Base-by-base conservation (phyloP, 2,329 filamentous ascomycete genomes). In the Cladosporium sp. region DNA sequence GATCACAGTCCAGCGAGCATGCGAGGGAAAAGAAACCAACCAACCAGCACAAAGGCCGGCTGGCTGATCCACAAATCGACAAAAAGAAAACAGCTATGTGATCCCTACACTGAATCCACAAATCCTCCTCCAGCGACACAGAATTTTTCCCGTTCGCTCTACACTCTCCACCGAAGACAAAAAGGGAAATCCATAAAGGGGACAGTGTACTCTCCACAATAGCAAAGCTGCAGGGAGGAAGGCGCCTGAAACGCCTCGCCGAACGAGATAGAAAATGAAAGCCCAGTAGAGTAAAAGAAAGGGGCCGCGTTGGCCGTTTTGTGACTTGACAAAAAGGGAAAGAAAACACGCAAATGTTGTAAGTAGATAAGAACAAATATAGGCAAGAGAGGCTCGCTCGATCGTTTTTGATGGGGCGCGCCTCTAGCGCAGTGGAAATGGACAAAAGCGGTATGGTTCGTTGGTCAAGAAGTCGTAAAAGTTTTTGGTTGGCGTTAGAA, bases 241-340 rank as follows among this genome's bases (percentile, higher is more conserved):
- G 20, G 40, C 52, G 52, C 52, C 52, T 30, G 30, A 37, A 45
- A 55, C 52, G 52, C 52, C 52, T 47, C 39, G 52, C 52, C 52
- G 22, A 55, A 45, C 9, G 19, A 50, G 14, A n/a, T 8, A 40
- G 17, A n/a, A 22, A 50, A 20, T 8, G 17, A 50, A 36, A 11
- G 4, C 19, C 25, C 43, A 19, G n/a, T 34, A 4, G n/a, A 22
- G 11, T 28, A 36, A 50, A 50, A 20, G 30, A 25, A 50, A 22
- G 37, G 34, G 38, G 38, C 30, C 38, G 38, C 17, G 38, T 40
- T 37, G 47, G 47, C 47, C 25, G 17, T 37, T 20, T 50, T 50
- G 47, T 28, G 25, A n/a, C 28, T 49, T 19, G 30, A 22, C 28
- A n/a, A 14, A 38, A 47, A 39, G 34, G 30, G 49, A 25, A 45